Conservation (phyloP, 1,284 basidiomycete genomes). For the Thecaphora frezii region DNA sequence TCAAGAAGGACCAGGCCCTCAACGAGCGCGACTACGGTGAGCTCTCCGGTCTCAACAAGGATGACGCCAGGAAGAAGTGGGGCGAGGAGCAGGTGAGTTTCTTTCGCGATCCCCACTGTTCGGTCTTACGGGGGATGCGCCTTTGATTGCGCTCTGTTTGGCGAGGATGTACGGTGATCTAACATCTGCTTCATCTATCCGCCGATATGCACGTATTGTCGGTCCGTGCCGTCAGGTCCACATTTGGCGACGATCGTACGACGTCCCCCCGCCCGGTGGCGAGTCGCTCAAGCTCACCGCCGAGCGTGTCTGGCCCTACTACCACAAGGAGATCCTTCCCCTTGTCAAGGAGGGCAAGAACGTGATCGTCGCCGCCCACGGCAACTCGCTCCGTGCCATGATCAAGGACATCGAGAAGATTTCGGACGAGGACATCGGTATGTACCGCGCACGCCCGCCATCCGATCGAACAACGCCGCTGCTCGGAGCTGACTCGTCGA, state of each 20-base stretch:
- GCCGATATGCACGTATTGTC: too few species aligned
- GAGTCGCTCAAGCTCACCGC: slow-evolving; percentile 61
- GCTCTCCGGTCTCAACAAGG: slow-evolving; percentile 61
- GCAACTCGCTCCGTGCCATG: slow-evolving; percentile 61
- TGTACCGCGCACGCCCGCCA: slow-evolving; percentile 4
- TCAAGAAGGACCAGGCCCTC: slow-evolving; percentile 60
- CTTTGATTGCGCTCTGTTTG: too few species aligned
- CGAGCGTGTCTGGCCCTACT: slow-evolving; percentile 61
- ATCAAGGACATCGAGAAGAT: slow-evolving; percentile 61
- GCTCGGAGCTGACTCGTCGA: not conserved
- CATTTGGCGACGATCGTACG: slow-evolving; percentile 60
- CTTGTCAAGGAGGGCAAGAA: slow-evolving; percentile 60
- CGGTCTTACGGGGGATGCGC: too few species aligned
- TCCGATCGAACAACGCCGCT: not conserved
- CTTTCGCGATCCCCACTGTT: too few species aligned
- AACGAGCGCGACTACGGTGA: slow-evolving; percentile 62
- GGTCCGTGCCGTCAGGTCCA: slow-evolving; percentile 59
- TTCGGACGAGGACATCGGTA: slow-evolving; percentile 59
- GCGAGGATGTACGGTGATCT: too few species aligned
- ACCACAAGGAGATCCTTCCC: slow-evolving; percentile 60
- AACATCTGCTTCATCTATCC: too few species aligned
- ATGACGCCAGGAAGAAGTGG: slow-evolving; percentile 61
- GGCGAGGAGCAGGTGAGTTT: slow-evolving; percentile 60
- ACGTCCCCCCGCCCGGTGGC: slow-evolving; percentile 61
- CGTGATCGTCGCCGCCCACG: slow-evolving; percentile 61